Evolutionary conservation across 2,329 filamentous ascomycete species (phyloP).

Genomic region (Fusarium globosum): DNA sequence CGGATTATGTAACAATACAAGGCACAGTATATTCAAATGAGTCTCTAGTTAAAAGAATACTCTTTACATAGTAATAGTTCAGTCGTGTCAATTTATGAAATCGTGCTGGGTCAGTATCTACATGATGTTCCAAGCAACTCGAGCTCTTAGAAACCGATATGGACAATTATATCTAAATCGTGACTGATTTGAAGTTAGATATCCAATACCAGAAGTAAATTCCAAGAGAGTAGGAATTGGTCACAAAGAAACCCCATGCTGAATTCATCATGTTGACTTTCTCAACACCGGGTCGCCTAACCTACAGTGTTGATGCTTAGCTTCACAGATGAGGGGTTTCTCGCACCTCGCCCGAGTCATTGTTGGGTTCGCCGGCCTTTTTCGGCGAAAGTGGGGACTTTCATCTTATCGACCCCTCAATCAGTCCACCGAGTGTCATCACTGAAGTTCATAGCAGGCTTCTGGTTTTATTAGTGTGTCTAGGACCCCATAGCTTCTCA

Average conservation of each 20-base stretch:
- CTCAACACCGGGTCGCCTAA: fast-evolving
- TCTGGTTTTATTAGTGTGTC: not conserved
- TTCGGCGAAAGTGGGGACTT: constrained; percentile 12
- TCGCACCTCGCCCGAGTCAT: not conserved
- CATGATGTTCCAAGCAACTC: too few species aligned
- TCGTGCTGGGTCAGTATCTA: too few species aligned
- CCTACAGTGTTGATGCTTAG: not conserved
- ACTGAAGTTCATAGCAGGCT: not conserved
- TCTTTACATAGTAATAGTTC: too few species aligned
- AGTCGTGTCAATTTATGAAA: too few species aligned
- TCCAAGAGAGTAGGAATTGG: too few species aligned
- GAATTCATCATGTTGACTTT: too few species aligned
- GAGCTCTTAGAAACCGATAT: too few species aligned
- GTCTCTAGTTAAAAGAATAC: too few species aligned
- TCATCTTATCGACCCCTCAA: constrained; percentile 1
- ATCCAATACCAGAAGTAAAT: not conserved
- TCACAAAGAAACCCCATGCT: not conserved
- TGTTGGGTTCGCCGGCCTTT: not conserved
- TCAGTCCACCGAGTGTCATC: not conserved
- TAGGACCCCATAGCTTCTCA: not conserved
- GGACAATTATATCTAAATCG: too few species aligned
- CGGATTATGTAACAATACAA: too few species aligned
- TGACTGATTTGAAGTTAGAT: too few species aligned
- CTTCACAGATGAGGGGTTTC: not conserved
- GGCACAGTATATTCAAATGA: too few species aligned